Conservation (phyloP, 1,139 yeast genomes). For the Saccharomycopsis phalli region DNA sequence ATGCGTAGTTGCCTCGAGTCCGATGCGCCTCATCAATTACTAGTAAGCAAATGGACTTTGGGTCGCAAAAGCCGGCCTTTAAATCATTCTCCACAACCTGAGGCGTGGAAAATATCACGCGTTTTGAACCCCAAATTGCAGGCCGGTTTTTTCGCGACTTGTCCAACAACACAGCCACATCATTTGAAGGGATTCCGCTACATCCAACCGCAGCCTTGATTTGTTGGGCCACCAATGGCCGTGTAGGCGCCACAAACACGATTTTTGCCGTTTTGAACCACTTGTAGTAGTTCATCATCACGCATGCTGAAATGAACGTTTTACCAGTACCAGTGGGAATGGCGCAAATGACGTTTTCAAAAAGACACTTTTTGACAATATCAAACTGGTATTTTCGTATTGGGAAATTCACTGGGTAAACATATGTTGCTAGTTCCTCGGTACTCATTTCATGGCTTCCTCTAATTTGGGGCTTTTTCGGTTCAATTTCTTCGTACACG, state of each 20-base stretch:
- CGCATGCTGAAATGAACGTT: conserved; percentile 91
- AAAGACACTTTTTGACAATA: conserved; percentile 65
- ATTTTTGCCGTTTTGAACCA: conserved; percentile 77
- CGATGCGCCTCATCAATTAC: conserved; percentile 96
- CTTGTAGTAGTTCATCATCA: conserved; percentile 79
- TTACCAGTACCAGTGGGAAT: conserved; percentile 97
- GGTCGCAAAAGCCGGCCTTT: conserved; percentile 62
- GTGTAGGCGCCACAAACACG: conserved; percentile 93
- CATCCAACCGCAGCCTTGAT: conserved; percentile 86
- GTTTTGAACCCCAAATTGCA: conserved; percentile 63
- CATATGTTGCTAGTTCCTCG: conserved; percentile 38
- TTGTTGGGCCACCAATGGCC: conserved; percentile 97
- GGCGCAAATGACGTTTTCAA: conserved; percentile 73
- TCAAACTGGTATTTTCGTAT: conserved; percentile 82
- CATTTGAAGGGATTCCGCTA: conserved; percentile 69
- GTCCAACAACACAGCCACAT: conserved; percentile 78
- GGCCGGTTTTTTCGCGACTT: conserved; percentile 55
- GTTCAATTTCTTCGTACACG: conserved; percentile 10
- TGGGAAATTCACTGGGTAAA: conserved; percentile 81
- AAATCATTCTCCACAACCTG: conserved; percentile 93
- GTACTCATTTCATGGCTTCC: conserved; percentile 44
- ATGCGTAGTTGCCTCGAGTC: conserved; percentile 84
- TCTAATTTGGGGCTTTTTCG: conserved; percentile 24
- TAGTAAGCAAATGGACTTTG: conserved; percentile 62
- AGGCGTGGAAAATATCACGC: conserved; percentile 91